These are phyloP conservation scores for Capronia epimyces DNA, from an alignment of 2,329 filamentous ascomycete species.

Conservation along the genomic window DNA sequence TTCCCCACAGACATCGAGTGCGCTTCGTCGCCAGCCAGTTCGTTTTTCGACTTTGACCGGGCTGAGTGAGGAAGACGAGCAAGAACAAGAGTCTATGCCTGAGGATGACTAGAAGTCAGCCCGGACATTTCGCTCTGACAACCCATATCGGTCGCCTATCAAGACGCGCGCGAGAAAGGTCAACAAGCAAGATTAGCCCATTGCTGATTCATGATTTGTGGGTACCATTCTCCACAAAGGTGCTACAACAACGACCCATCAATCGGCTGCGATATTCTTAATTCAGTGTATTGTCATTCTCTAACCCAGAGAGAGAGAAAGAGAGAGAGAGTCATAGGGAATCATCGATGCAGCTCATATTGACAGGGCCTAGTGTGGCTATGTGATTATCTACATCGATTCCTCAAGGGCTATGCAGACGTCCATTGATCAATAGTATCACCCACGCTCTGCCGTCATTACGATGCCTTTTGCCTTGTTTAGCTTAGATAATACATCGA, in stretches of 20 bases:
- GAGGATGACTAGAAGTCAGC: conserved; percentile 7
- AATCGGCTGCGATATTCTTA: conserved; percentile 2
- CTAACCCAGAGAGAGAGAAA: too few species aligned
- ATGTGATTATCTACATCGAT: too few species aligned
- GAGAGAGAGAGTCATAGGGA: too few species aligned
- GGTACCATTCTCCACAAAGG: conserved; percentile 7
- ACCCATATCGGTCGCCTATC: conserved; percentile 7
- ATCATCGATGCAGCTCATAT: too few species aligned
- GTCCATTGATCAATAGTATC: too few species aligned
- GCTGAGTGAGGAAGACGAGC: conserved; percentile 3
- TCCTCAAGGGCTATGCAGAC: too few species aligned
- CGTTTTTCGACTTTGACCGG: conserved; percentile 5
- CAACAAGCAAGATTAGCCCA: conserved; percentile 11
- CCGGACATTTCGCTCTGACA: conserved; percentile 3
- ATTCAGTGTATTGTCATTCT: conserved; percentile 3
- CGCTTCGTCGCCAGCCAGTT: conserved; percentile 8
- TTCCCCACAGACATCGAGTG: background rate
- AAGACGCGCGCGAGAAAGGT: conserved; percentile 10
- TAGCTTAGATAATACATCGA: conserved; percentile 7
- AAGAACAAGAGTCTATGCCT: conserved; percentile 8
- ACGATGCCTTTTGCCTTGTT: conserved; percentile 7
- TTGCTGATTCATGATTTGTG: conserved; percentile 6
- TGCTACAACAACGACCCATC: conserved; percentile 6
- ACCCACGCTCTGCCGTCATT: conserved; percentile 4
- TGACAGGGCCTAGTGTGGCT: too few species aligned